These are phyloP conservation scores for Castanea sativa DNA, from an alignment of 306 rosid species.

Conservation along the genomic window DNA sequence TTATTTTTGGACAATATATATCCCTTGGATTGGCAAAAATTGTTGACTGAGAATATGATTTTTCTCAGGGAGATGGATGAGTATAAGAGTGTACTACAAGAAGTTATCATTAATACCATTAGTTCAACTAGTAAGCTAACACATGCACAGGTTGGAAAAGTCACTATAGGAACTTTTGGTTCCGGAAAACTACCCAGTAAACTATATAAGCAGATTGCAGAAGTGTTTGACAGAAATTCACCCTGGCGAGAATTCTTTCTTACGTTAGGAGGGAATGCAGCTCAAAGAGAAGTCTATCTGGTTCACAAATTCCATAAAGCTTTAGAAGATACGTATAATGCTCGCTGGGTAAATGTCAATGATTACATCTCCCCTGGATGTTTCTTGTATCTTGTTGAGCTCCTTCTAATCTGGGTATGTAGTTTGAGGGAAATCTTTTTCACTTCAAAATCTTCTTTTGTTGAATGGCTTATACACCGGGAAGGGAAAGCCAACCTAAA, in stretches of 20 bases:
- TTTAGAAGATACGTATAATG: conserved; percentile 32
- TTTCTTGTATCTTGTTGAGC: conserved; percentile 68
- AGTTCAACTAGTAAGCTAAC: conserved; percentile 15
- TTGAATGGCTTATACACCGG: conserved; percentile 55
- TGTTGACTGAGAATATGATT: conserved; percentile 31
- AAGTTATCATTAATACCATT: conserved; percentile 25
- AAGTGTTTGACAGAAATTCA: neutral
- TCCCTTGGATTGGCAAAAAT: conserved; percentile 45
- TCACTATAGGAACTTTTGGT: conserved; percentile 45
- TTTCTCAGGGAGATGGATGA: conserved; percentile 33
- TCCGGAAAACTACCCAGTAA: conserved; percentile 22
- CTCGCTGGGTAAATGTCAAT: conserved; percentile 8
- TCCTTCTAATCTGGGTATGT: conserved; percentile 40
- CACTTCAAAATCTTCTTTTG: conserved; percentile 50
- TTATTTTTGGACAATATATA: conserved; percentile 8
- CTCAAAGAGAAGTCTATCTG: neutral
- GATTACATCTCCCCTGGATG: conserved; percentile 62
- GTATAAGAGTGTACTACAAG: conserved; percentile 26
- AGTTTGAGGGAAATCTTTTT: conserved; percentile 29
- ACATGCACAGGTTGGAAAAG: conserved; percentile 46
- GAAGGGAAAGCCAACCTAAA: conserved; percentile 21
- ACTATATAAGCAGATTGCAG: conserved; percentile 3
- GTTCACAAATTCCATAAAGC: conserved; percentile 31
- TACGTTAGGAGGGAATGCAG: conserved; percentile 9
- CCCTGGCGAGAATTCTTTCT: conserved; percentile 49